Percentiles rank a stretch among this genome's conserved stretches.
Conservation (phyloP, 495 filamentous ascomycete genomes). For the Daldinia childiae region DNA sequence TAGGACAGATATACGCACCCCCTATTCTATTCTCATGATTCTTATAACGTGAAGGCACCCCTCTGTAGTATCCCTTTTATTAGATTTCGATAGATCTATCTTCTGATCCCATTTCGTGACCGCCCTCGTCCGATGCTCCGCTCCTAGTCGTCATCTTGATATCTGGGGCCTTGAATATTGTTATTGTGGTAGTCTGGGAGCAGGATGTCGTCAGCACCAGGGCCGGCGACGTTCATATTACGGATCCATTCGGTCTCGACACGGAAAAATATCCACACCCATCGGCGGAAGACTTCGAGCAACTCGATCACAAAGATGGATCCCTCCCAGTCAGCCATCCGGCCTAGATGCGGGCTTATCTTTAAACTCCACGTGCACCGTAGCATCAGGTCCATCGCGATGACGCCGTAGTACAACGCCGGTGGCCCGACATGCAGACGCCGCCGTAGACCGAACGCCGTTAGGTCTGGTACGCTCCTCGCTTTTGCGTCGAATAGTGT, state of each 20-base stretch:
- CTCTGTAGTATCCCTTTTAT: not conserved
- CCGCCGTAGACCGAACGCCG: conserved; percentile 77
- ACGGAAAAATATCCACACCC: conserved; percentile 97
- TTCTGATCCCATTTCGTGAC: not conserved
- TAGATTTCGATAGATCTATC: not conserved
- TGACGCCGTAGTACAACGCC: conserved; percentile 81
- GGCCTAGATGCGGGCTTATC: conserved; percentile 79
- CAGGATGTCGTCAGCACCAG: conserved; percentile 56
- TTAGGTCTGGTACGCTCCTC: conserved; percentile 60
- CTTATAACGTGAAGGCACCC: not conserved
- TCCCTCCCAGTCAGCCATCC: conserved; percentile 84
- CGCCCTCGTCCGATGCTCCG: conserved; percentile 1
- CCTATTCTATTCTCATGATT: conserved; percentile 11
- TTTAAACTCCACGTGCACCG: conserved; percentile 92
- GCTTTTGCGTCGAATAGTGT: conserved; percentile 70
- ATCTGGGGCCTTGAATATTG: conserved; percentile 42
- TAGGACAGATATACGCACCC: not conserved
- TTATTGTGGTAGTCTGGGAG: conserved; percentile 55
- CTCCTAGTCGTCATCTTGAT: conserved; percentile 55
- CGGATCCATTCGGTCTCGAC: conserved; percentile 90
- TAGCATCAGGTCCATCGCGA: conserved; percentile 79
- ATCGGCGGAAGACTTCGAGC: conserved; percentile 84
- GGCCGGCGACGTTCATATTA: conserved; percentile 46
- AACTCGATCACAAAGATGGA: conserved; percentile 86
- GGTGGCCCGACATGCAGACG: conserved; percentile 74